A percentile compares a stretch with the other conserved stretches of the same genome.
Evolutionary conservation across 768 basidiomycete genomes (phyloP).

Genomic region (Phaeolepiota aurea): DNA sequence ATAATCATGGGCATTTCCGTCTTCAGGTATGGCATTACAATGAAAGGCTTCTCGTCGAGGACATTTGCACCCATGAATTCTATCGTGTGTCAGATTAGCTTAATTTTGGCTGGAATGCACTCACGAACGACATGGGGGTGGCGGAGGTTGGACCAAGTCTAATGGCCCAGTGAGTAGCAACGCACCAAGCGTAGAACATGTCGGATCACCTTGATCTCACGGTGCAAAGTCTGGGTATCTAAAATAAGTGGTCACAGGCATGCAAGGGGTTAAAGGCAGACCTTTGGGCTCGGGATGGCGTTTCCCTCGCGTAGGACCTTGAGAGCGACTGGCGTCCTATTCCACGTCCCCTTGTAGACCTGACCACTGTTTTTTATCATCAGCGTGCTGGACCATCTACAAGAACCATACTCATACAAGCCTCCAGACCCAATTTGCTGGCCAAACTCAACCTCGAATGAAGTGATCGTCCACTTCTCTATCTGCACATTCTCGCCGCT

Average conservation of each 20-base stretch:
- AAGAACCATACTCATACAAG: slow-evolving; percentile 5
- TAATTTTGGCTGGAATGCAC: neutral
- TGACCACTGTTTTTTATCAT: slow-evolving; percentile 4
- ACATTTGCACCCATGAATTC: neutral
- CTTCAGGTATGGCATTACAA: slow-evolving; percentile 2
- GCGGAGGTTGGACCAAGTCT: neutral
- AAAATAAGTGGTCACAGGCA: neutral
- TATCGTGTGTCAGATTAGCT: neutral
- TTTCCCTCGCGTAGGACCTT: slow-evolving; percentile 7
- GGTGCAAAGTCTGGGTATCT: neutral
- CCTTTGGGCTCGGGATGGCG: slow-evolving; percentile 3
- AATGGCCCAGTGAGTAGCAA: too few species aligned
- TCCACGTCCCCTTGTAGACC: slow-evolving; percentile 9
- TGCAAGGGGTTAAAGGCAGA: neutral
- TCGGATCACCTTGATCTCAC: neutral
- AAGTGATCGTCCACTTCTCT: slow-evolving; percentile 7
- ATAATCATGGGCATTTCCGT: slow-evolving; percentile 5
- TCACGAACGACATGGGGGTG: neutral
- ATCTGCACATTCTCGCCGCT: neutral
- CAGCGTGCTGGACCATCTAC: neutral
- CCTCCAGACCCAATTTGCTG: slow-evolving; percentile 28
- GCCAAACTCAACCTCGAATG: slow-evolving; percentile 27
- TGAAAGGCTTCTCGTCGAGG: slow-evolving; percentile 8
- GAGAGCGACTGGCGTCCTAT: slow-evolving; percentile 8
- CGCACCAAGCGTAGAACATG: neutral